Evolutionary conservation across 139 green algal species (phyloP).

Genomic region (Chlamydomonas eustigma): DNA sequence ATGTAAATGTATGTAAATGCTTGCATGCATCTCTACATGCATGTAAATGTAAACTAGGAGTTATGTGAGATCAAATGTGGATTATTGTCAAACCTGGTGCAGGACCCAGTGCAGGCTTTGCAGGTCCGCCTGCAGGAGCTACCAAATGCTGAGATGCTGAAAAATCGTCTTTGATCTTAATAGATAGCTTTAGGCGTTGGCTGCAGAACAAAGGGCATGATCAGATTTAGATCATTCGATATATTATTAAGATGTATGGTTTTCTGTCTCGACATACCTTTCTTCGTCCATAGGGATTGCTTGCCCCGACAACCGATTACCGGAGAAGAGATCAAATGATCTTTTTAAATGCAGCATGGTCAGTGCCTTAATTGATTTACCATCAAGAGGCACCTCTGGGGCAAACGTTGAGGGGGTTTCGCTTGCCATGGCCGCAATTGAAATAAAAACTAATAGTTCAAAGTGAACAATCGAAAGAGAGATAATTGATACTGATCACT

Average conservation of each 20-base stretch:
- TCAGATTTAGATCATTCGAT: not conserved
- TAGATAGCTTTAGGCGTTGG: slow-evolving; percentile 63
- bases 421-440: not conserved
- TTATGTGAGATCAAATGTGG: too few species aligned
- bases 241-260: too few species aligned
- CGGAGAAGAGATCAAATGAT: slow-evolving; percentile 81
- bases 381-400: slow-evolving; percentile 64
- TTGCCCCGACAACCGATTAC: slow-evolving; percentile 44
- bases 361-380: slow-evolving; percentile 73
- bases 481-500: too few species aligned
- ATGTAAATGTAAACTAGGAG: too few species aligned
- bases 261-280: too few species aligned
- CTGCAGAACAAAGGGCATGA: slow-evolving; percentile 31
- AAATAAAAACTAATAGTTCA: too few species aligned
- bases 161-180: slow-evolving; percentile 51
- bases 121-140: slow-evolving; percentile 13
- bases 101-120: not conserved
- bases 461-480: too few species aligned
- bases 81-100: not conserved
- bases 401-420: slow-evolving; percentile 22
- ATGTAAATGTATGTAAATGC: too few species aligned
- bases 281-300: slow-evolving; percentile 55
- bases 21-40: too few species aligned
- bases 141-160: slow-evolving; percentile 29
- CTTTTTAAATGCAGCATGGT: slow-evolving; percentile 74